Evolutionary conservation across 768 basidiomycete genomes (phyloP).

Genomic region (Pulveroboletus ravenelii): DNA sequence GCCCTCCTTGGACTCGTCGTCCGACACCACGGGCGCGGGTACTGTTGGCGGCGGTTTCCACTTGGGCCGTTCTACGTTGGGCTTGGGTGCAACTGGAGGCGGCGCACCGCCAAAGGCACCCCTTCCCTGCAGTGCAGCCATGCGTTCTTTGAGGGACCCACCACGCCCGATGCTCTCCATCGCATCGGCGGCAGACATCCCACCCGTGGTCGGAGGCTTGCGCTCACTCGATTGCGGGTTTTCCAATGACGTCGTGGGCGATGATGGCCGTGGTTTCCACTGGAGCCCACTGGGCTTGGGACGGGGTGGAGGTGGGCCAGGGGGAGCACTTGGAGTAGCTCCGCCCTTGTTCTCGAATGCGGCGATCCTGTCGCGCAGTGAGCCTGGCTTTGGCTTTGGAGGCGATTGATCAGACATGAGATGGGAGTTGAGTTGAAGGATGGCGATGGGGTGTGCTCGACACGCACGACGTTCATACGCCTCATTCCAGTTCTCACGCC

Average conservation of each 20-base stretch:
- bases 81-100: constrained; percentile 46
- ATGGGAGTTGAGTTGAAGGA: constrained; percentile 17
- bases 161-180: constrained; percentile 78
- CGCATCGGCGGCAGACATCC: constrained; percentile 84
- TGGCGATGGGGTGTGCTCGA: constrained; percentile 15
- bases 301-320: constrained; percentile 30
- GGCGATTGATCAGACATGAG: constrained; percentile 59
- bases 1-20: constrained; percentile 39
- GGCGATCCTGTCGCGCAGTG: constrained; percentile 83
- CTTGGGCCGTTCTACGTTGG: constrained; percentile 64
- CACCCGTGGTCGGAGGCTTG: constrained; percentile 29
- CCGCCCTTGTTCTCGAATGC: constrained; percentile 65
- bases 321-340: constrained; percentile 23
- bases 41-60: constrained; percentile 78
- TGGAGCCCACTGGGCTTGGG: constrained; percentile 61
- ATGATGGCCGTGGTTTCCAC: constrained; percentile 65
- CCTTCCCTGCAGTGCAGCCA: constrained; percentile 87
- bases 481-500: constrained; percentile 21
- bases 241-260: constrained; percentile 24
- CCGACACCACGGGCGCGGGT: constrained; percentile 33
- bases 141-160: constrained; percentile 84
- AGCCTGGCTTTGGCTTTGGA: constrained; percentile 66
- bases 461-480: not conserved
- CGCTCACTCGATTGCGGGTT: constrained; percentile 12
- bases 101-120: constrained; percentile 66